Evolutionary conservation across 495 filamentous ascomycete genomes (phyloP), one percentile per base, ranked within the genome.

Genomic region (Hypoxylon fragiforme): DNA sequence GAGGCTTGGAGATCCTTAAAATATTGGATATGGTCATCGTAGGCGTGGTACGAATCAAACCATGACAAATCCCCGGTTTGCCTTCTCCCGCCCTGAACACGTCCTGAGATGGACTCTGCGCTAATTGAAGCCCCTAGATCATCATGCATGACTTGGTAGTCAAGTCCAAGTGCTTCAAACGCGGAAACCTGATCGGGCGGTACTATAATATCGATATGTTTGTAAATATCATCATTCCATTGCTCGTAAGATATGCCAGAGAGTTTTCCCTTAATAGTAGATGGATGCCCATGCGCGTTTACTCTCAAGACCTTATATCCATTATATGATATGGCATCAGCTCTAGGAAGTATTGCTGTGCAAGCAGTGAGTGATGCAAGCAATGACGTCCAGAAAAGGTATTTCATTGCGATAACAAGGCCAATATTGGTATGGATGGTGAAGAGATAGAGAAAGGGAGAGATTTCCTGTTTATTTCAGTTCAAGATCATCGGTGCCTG

Each of bases 1-100:
- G 60, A 54, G 11, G 66, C 62, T 5, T 64, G 58, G 16, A 81
- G 60, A 22, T 76, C 69, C 21, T 67, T 56, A 21, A 78, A 62
- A 44, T 69, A 81, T 42, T 66, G 46, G 8, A 72, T 21, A 60
- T 81, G 78, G 26, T 79, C 75, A 14, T 69, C 63, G 47, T 77
- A 73, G 1, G 63, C 18, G 42, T 79, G 76, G 47, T 79, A 79
- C 18, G 64, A 60, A 53, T 77, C 69, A 60, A 77, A 78, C 71
- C 71, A 79, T 3, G 71, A 65, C 13, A 61, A 22, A 34, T 73
- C 62, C 1, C 32, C 46, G 38, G 42, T 35, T 28, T 58, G 46
- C 46, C 35, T 46, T 40, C 19, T 49, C 49, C 54, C 37, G n/a
- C n/a, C n/a, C n/a, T n/a, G n/a, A 3, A 44, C 1, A 0, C 49